Conservation (phyloP, 129 eudicot species). For the Centaurea solstitialis region DNA sequence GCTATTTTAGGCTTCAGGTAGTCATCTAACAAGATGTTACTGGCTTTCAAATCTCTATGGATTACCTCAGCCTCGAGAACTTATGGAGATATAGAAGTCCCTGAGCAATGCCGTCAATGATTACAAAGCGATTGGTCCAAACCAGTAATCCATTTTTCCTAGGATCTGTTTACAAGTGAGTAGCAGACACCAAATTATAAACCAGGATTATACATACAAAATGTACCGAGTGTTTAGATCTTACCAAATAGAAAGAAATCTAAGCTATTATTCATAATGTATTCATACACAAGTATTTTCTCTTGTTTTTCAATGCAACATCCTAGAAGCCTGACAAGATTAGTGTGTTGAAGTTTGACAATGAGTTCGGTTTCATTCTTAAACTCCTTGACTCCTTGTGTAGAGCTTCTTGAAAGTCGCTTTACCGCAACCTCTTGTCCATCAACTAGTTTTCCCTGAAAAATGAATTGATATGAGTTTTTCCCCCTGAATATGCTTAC, state of each 20-base stretch:
- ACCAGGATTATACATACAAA: background rate
- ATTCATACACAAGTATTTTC: conserved; percentile 24
- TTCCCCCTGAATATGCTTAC: background rate
- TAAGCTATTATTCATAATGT: conserved; percentile 17
- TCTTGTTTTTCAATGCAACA: conserved; percentile 26
- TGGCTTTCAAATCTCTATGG: conserved; percentile 38
- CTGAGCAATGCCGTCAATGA: conserved; percentile 36
- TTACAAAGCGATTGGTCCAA: conserved; percentile 31
- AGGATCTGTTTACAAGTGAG: conserved; percentile 12
- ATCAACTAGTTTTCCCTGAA: conserved; percentile 1
- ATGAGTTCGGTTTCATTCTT: conserved; percentile 34
- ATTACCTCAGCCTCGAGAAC: conserved; percentile 32
- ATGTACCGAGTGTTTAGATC: background rate
- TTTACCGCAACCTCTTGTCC: background rate
- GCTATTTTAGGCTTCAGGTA: conserved; percentile 31
- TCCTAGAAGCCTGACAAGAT: conserved; percentile 36
- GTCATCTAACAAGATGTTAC: conserved; percentile 37
- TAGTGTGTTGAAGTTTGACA: conserved; percentile 39
- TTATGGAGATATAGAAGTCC: conserved; percentile 39
- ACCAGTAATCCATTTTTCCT: conserved; percentile 11
- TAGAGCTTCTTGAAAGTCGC: background rate
- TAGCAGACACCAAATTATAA: background rate
- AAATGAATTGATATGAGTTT: background rate
- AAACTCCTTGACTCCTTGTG: conserved; percentile 23
- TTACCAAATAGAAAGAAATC: conserved; percentile 20